Percentiles rank a stretch among this genome's conserved stretches.
phyloP scores from a whole-genome alignment of 176 grass and related monocot species.

The Guadua angustifolia region DNA sequence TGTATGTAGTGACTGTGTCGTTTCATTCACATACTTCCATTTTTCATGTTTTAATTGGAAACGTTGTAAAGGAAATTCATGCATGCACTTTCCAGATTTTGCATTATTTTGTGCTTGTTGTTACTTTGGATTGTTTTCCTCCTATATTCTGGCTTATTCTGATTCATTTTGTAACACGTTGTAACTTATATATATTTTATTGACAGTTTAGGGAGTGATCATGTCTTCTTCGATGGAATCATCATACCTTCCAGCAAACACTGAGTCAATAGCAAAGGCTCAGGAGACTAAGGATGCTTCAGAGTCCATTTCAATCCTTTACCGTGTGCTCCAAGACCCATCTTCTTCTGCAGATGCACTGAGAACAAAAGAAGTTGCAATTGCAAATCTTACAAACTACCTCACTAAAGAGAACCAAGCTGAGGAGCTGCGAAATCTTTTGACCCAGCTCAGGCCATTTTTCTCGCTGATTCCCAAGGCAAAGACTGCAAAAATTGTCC shows the following conservation, averaged over 20 bases:
- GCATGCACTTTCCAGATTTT: not conserved
- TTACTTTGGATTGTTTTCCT: not conserved
- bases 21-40: not conserved
- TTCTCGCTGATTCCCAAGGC: slow-evolving; percentile 83
- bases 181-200: slow-evolving; percentile 11
- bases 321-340: slow-evolving; percentile 70
- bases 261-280: slow-evolving; percentile 65
- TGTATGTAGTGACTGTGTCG: not conserved
- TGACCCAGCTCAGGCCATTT: slow-evolving; percentile 85
- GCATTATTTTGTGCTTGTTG: not conserved
- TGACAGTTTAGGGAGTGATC: not conserved
- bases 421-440: slow-evolving; percentile 71
- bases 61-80: not conserved
- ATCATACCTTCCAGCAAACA: slow-evolving; percentile 56
- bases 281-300: slow-evolving; percentile 65
- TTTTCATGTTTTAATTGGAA: not conserved
- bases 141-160: slow-evolving; percentile 9
- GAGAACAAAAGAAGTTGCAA: slow-evolving; percentile 81
- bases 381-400: slow-evolving; percentile 73
- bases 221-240: slow-evolving; percentile 52
- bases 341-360: slow-evolving; percentile 73
- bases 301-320: slow-evolving; percentile 78
- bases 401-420: slow-evolving; percentile 76
- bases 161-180: not conserved
- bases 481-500: slow-evolving; percentile 92